Percentiles rank a stretch among this genome's conserved stretches.
These are phyloP conservation scores for Boletus subcaerulescens DNA, from an alignment of 768 basidiomycete species.

Conservation along the genomic window DNA sequence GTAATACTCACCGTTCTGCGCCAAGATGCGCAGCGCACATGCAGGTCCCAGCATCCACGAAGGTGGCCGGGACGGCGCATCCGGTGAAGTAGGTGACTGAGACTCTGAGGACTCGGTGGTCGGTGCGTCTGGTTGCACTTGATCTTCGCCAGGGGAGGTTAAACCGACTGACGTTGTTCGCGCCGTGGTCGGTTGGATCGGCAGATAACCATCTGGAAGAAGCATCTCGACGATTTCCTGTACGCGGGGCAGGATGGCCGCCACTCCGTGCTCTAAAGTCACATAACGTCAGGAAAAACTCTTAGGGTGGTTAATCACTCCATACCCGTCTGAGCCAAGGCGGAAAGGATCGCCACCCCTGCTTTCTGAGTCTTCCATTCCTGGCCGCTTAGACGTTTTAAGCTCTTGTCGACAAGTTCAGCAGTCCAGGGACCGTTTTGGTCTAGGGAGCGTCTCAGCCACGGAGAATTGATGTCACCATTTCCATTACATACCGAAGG, in stretches of 20 bases:
- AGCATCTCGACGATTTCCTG: conserved; percentile 18
- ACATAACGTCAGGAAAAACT: background rate
- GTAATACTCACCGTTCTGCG: conserved; percentile 10
- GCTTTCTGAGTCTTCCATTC: conserved; percentile 22
- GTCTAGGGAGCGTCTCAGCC: conserved; percentile 6
- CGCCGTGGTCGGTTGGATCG: background rate
- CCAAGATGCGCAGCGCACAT: conserved; percentile 21
- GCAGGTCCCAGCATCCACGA: conserved; percentile 26
- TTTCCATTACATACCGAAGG: conserved; percentile 12
- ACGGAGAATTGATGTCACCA: background rate
- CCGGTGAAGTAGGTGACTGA: background rate
- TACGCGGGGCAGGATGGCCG: conserved; percentile 3
- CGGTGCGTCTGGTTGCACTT: background rate
- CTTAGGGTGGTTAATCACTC: background rate
- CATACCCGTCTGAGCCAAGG: conserved; percentile 21
- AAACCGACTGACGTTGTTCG: background rate
- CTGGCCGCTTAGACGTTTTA: background rate
- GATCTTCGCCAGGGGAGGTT: background rate
- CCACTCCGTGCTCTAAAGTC: conserved; percentile 14
- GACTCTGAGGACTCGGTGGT: background rate
- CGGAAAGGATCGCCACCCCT: conserved; percentile 22
- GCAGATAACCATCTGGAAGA: conserved; percentile 11
- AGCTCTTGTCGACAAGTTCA: conserved; percentile 10
- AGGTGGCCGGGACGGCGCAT: conserved; percentile 1
- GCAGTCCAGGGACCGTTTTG: conserved; percentile 7